Evolutionary conservation across 768 basidiomycete genomes (phyloP).

Genomic region (Pleurotus sapidus): DNA sequence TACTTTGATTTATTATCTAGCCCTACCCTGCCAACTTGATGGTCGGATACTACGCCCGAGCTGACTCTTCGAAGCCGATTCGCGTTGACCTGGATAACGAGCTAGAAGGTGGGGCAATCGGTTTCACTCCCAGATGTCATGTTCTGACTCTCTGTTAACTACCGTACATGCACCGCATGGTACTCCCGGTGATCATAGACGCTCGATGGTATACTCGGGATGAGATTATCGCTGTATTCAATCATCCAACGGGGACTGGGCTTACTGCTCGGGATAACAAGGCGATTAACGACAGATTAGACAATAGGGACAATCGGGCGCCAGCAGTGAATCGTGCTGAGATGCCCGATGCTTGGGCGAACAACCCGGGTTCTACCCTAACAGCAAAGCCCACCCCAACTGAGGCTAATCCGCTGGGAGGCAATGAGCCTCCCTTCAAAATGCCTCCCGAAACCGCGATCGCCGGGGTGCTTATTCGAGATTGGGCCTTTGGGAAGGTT

Average conservation of each 20-base stretch:
- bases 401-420: slow-evolving; percentile 14
- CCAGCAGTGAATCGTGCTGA: neutral
- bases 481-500: slow-evolving; percentile 72
- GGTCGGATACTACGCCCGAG: slow-evolving; percentile 86
- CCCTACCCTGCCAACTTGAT: slow-evolving; percentile 90
- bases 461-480: slow-evolving; percentile 79
- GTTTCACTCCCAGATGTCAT: neutral
- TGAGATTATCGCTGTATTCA: slow-evolving; percentile 64
- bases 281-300: slow-evolving; percentile 38
- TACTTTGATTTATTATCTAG: slow-evolving; percentile 33
- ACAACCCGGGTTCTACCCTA: slow-evolving; percentile 11
- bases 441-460: slow-evolving; percentile 79
- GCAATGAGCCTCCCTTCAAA: slow-evolving; percentile 54
- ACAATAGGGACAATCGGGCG: slow-evolving; percentile 27
- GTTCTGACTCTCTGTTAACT: neutral
- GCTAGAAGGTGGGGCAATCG: slow-evolving; percentile 65
- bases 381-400: slow-evolving; percentile 15
- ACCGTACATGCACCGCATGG: neutral
- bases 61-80: slow-evolving; percentile 69
- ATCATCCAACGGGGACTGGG: slow-evolving; percentile 48
- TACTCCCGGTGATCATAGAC: slow-evolving; percentile 46
- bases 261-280: slow-evolving; percentile 50
- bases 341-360: neutral
- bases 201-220: slow-evolving; percentile 85
- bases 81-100: slow-evolving; percentile 92